Percentiles rank a stretch among this genome's conserved stretches.
Evolutionary conservation across 2,329 filamentous ascomycete genomes (phyloP).

Genomic region (Raffaelea arxii): DNA sequence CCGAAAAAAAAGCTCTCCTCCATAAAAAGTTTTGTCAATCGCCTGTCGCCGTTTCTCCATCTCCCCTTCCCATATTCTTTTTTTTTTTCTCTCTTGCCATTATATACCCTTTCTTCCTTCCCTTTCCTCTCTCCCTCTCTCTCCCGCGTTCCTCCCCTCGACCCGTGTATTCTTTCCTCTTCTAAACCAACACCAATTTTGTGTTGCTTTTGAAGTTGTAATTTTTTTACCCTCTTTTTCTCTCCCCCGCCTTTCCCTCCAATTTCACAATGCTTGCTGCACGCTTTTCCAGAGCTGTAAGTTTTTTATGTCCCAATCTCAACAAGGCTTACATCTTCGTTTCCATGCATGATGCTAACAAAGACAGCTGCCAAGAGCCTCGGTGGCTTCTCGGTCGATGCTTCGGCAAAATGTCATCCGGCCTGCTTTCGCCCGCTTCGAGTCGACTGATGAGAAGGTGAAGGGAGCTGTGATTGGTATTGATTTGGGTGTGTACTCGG

Average conservation of each 20-base stretch:
- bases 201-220: too few relatives aligned
- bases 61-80: not conserved
- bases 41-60: slow-evolving; percentile 1
- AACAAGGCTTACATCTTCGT: too few relatives aligned
- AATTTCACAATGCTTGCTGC: slow-evolving; percentile 58
- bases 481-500: slow-evolving; percentile 64
- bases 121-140: slow-evolving; percentile 1
- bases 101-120: not conserved
- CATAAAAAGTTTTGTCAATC: slow-evolving; percentile 11
- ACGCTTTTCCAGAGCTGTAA: slow-evolving; percentile 65
- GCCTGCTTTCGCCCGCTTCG: slow-evolving; percentile 68
- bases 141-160: not conserved
- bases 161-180: too few relatives aligned
- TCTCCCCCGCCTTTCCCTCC: slow-evolving; percentile 6
- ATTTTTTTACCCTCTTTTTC: too few relatives aligned
- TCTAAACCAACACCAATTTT: too few relatives aligned
- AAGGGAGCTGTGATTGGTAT: slow-evolving; percentile 97
- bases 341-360: slow-evolving; percentile 9
- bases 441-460: slow-evolving; percentile 76
- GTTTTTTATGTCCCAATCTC: too few relatives aligned
- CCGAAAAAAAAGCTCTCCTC: slow-evolving; percentile 11
- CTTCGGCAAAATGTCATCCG: slow-evolving; percentile 57
- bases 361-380: slow-evolving; percentile 72
- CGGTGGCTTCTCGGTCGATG: slow-evolving; percentile 58
- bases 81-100: not conserved